Evolutionary conservation across 208 protist genomes (phyloP), one percentile per base, ranked within the genome.

Genomic region (Trypanosoma boissoni): DNA sequence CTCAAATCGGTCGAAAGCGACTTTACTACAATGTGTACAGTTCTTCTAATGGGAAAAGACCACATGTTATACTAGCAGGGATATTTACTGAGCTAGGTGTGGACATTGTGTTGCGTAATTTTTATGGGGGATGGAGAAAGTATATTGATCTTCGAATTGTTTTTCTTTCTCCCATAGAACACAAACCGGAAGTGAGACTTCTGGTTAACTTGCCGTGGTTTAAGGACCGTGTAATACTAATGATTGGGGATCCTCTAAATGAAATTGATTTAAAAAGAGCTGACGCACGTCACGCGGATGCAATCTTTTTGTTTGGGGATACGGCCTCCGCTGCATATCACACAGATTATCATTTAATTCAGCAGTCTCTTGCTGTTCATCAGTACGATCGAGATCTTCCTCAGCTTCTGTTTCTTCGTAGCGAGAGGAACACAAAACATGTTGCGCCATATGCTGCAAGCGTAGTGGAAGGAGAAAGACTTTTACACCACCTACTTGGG

Each of bases 261-360:
- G 57, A 75, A 12, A 12, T 43, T 7, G 85, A 92, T 56, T 64
- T 92, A 3, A 67, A 72, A 9, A 77, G 85, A 44, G 78, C 78
- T 12, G 76, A 76, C 24, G 85, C 81, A 6, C 54, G 60, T 16
- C 42, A 87, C 45, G 85, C 85, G 2, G 80, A 92, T 46, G 85
- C 85, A 28, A 88, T 92, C 48, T 92, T 92, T 54, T 77, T 92
- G 56, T 88, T 83, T 50, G 85, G 85, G 21, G 80, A 92, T 52
- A 68, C 85, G 7, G 64, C 67, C 29, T 83, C 76, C 12, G 65
- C 80, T 10, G 78, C 78, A n/a, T 92, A 88, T 63, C 83, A 92
- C 64, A 67, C 83, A 10, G 85, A 92, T 58, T 92, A 79, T 56
- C 60, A 74, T 7, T 66, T 86, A 39, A 85, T 92, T 46, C 70